Base-by-base conservation (phyloP, 2,329 filamentous ascomycete species). In the Cladosporium halotolerans region DNA sequence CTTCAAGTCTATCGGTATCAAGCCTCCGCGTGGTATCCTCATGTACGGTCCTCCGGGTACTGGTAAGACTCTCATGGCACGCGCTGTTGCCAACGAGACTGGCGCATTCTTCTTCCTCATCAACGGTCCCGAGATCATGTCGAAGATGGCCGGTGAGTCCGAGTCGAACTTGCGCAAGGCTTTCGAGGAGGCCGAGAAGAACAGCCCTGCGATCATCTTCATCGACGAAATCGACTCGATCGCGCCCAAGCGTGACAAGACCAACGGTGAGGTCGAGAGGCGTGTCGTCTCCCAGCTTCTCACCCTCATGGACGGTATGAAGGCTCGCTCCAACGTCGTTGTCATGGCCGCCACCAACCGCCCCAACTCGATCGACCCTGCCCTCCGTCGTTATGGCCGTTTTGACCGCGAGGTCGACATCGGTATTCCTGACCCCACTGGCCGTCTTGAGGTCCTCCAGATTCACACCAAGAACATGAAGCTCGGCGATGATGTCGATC, bases 381-480 rank as follows among this genome's bases (percentile, higher is more conserved):
- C 93, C 55, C 87, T 99, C 55, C 89, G 92, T 76, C 92, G 93
- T 73, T 97, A 96, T 75, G 93, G 93, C 60, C 93, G 93, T 74
- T 97, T 99, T 78, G 93, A 99, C 72, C 93, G 93, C 72, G 93
- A 97, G 74, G 92, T 99, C 60, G 93, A 99, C 69, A 96, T 99
- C 68, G 91, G 92, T 68, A 95, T 97, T 62, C 93, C 93, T 51
- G 93, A 97, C 76, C 93, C 93, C 48, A 97, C 92, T 65, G 93
- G 93, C 60, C 93, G 93, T 81, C 87, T 99, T 36, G 93, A 99
- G 81, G 97, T 99, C 68, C 85, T 99, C 57, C 89, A 95, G 75
- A 99, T 99, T 63, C 93, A 99, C 82, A 99, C 93, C 74, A 99
- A 99, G 86, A 99, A 99, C 83, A 99, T 99, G 93, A 99, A 99